Base-by-base conservation (phyloP, 2,329 filamentous ascomycete species). In the Nemania sp. region DNA sequence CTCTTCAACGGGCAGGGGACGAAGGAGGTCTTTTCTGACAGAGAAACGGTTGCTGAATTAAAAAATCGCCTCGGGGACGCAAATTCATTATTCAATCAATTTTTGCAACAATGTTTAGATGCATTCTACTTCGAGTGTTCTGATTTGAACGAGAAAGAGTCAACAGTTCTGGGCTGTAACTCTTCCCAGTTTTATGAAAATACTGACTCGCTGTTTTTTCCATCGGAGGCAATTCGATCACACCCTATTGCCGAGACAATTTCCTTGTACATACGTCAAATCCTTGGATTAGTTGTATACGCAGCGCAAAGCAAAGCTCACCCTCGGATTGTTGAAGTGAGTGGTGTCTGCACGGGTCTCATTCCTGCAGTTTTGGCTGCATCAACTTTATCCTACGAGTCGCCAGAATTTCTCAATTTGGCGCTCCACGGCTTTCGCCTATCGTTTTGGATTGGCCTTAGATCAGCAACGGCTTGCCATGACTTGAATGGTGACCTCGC, bases 391-490 rank as follows among this genome's bases (percentile, higher is more conserved):
- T 64, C 61, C 35, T 66, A 56, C n/a, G 49, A 56, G 15, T 57
- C 62, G n/a, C 41, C 52, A 3, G 60, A 59, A 8, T 67, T 69
- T 54, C 27, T 64, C 6, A 55, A 53, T 8, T 63, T 32, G 13
- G 64, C 60, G 8, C 7, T 69, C 10, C 47, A 69, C 22, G 60
- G 59, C 20, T 69, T 69, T 29, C 64, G 67, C 4, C 29, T 69
- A 13, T 43, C 56, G 1, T 69, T 69, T 49, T 67, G 55, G 64
- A 35, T 67, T 22, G 67, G 64, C 22, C 38, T 67, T 3, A 60
- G 67, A 27, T 58, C 59, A 0, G 38, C 38, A 18, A 15, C 49
- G 47, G 35, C 41, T 11, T 60, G 64, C 22, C 35, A 43, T 52
- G 22, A 62, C 15, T 11, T 64, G 18, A 29, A 45, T 15, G 51